Evolutionary conservation across 306 rosid genomes (phyloP).

Genomic region (Prunus fruticosa): DNA sequence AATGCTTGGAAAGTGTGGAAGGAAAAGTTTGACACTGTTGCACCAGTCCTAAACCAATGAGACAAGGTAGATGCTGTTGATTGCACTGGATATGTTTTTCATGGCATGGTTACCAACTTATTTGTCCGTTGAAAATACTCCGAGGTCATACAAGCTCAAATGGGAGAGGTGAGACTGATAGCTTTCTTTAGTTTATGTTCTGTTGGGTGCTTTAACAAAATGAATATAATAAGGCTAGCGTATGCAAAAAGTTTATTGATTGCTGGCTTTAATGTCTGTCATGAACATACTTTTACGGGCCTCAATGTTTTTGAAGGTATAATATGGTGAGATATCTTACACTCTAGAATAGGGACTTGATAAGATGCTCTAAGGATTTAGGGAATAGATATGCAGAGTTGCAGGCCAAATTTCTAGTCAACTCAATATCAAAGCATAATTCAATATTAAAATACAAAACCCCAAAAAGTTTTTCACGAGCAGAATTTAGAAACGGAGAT

Average conservation of each 20-base stretch:
- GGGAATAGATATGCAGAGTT: not conserved
- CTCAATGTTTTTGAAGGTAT: not conserved
- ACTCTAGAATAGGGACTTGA: not conserved
- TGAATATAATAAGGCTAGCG: not conserved
- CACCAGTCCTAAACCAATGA: conserved; percentile 21
- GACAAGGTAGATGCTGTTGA: conserved; percentile 9
- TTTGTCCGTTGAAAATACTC: conserved; percentile 76
- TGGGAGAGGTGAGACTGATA: conserved; percentile 67
- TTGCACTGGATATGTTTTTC: conserved; percentile 46
- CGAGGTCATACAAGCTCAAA: conserved; percentile 66
- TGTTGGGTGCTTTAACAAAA: not conserved
- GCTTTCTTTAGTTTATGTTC: not conserved
- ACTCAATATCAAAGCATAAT: too few species aligned
- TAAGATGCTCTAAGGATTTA: not conserved
- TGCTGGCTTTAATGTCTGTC: too few species aligned
- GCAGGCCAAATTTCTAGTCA: not conserved
- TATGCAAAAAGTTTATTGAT: not conserved
- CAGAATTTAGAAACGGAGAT: too few species aligned
- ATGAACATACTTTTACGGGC: not conserved
- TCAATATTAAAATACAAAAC: too few species aligned
- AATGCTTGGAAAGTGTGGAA: conserved; percentile 75
- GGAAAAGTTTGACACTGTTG: conserved; percentile 34
- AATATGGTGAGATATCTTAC: not conserved
- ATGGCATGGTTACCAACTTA: conserved; percentile 87
- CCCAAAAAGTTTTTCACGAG: too few species aligned